phyloP scores from a whole-genome alignment of 805 yeast genomes.

The Pichia heedii region DNA sequence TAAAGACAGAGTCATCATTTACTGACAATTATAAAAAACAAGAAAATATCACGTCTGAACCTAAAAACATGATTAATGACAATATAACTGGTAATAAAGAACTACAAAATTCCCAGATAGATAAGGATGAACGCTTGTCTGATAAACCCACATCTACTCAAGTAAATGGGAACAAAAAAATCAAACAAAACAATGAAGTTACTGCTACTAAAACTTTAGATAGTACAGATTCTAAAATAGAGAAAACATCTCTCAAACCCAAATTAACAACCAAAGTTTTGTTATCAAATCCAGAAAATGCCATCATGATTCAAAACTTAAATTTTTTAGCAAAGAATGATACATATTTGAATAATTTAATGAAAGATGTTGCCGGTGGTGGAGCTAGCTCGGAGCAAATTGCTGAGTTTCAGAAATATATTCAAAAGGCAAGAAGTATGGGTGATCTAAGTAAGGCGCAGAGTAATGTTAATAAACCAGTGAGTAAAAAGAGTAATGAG shows the following conservation, averaged over 20 bases:
- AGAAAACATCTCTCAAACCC: not conserved
- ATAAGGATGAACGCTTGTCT: too few relatives aligned
- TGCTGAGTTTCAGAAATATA: conserved; percentile 68
- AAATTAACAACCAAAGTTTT: conserved; percentile 17
- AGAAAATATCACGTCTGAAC: too few relatives aligned
- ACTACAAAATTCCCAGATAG: not conserved
- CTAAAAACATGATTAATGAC: too few relatives aligned
- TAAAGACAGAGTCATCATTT: too few relatives aligned
- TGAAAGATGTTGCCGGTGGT: conserved; percentile 84
- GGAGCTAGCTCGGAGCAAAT: conserved; percentile 66
- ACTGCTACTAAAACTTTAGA: too few relatives aligned
- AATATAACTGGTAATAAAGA: too few relatives aligned
- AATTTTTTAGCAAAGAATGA: conserved; percentile 76
- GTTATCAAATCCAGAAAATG: conserved; percentile 48
- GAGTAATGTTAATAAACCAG: conserved; percentile 8
- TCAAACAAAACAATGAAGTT: not conserved
- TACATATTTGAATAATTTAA: conserved; percentile 53
- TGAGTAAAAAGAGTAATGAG: not conserved
- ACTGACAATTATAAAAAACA: too few relatives aligned
- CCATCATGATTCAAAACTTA: conserved; percentile 76
- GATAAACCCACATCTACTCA: not conserved
- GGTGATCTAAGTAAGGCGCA: conserved; percentile 32
- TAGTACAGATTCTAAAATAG: not conserved
- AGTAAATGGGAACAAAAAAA: not conserved
- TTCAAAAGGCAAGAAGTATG: conserved; percentile 70